These are phyloP conservation scores for Mycena venus DNA, from an alignment of 768 basidiomycete genomes.

Conservation along the genomic window DNA sequence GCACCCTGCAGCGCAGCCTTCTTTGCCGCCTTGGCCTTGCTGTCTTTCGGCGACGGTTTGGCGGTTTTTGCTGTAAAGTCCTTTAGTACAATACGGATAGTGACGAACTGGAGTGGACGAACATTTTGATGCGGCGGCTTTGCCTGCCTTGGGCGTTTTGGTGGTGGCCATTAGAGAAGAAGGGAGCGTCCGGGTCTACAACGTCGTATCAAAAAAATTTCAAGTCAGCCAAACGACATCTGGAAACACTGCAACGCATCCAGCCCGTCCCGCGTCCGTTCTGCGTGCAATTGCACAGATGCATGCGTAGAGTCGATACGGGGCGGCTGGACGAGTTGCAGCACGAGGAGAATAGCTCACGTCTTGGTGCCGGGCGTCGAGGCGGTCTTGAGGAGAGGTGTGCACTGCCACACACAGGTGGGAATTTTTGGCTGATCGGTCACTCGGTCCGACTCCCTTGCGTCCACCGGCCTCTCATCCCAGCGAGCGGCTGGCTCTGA, in stretches of 20 bases:
- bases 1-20: slow-evolving; percentile 95
- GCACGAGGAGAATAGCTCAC: too few relatives aligned
- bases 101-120: slow-evolving; percentile 29
- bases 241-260: neutral
- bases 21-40: slow-evolving; percentile 94
- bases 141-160: slow-evolving; percentile 73
- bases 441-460: too few relatives aligned
- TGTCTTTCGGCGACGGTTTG: slow-evolving; percentile 57
- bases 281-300: neutral
- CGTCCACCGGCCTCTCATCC: too few relatives aligned
- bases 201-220: neutral
- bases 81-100: neutral
- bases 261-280: neutral
- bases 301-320: neutral
- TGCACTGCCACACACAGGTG: too few relatives aligned
- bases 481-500: too few relatives aligned
- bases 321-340: neutral
- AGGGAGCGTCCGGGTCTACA: slow-evolving; percentile 4
- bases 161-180: slow-evolving; percentile 71
- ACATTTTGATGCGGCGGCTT: slow-evolving; percentile 64
- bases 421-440: too few relatives aligned
- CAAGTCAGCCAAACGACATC: slow-evolving; percentile 6
- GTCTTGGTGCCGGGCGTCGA: too few relatives aligned
- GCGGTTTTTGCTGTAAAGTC: slow-evolving; percentile 32
- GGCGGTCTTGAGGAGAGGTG: too few relatives aligned